Evolutionary conservation across 139 green algal species (phyloP).

Genomic region (Medakamo hakoo): DNA sequence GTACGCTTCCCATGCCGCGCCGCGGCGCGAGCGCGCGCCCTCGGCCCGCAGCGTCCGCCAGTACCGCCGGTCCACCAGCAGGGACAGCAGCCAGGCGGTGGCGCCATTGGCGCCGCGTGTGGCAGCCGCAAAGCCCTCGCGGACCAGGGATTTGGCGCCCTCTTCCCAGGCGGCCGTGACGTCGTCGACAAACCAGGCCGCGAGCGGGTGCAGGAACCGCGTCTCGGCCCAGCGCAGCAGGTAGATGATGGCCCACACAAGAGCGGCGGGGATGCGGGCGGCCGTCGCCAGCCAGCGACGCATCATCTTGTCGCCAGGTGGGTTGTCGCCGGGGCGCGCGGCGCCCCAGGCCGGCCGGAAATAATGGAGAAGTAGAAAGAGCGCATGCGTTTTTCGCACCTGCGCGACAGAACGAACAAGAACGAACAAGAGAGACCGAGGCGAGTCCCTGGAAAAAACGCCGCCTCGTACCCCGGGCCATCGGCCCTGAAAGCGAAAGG

Average conservation of each 20-base stretch:
- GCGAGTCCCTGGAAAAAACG: too few species aligned
- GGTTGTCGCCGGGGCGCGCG: too few species aligned
- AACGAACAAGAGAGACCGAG: too few species aligned
- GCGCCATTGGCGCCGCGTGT: conserved; percentile 23
- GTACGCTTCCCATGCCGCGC: conserved; percentile 4
- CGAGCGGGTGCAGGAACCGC: conserved; percentile 7
- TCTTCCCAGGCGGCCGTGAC: conserved; percentile 33
- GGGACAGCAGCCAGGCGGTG: conserved; percentile 10
- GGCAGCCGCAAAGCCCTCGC: conserved; percentile 17
- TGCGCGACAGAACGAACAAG: too few species aligned
- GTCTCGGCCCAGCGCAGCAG: conserved; percentile 8
- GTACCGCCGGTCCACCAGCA: conserved; percentile 7
- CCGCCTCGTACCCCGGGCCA: too few species aligned
- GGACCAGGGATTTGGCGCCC: conserved; percentile 25
- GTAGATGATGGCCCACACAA: conserved; percentile 8
- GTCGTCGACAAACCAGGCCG: conserved; percentile 19
- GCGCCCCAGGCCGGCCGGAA: too few species aligned
- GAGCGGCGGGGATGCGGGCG: background rate
- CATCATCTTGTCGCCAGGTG: too few species aligned
- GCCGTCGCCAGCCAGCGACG: too few species aligned
- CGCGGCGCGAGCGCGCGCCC: background rate
- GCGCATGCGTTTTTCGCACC: too few species aligned
- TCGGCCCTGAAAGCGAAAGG: too few species aligned
- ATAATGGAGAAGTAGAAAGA: too few species aligned
- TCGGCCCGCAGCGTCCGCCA: background rate